Percentiles rank a stretch among this genome's conserved stretches.
These are phyloP conservation scores for Pichia californica DNA, from an alignment of 805 yeast genomes.

Conservation along the genomic window DNA sequence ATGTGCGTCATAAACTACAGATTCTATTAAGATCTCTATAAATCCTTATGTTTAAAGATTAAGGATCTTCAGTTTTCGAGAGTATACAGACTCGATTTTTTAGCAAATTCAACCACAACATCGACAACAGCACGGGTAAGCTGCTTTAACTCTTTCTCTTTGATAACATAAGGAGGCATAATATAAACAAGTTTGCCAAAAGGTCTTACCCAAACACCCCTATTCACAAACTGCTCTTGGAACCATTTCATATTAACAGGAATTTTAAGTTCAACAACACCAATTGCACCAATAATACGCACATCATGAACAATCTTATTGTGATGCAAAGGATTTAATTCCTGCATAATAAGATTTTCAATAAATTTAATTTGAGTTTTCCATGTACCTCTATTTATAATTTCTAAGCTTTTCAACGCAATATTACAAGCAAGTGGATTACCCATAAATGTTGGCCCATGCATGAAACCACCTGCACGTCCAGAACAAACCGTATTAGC, in stretches of 20 bases:
- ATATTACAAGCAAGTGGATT: conserved; percentile 10
- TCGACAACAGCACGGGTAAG: conserved; percentile 2
- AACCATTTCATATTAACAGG: conserved; percentile 10
- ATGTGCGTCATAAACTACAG: too few relatives aligned
- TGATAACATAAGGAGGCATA: conserved; percentile 9
- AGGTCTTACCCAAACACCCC: conserved; percentile 12
- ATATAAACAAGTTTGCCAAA: conserved; percentile 11
- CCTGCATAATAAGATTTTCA: background rate
- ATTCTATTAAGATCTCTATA: too few relatives aligned
- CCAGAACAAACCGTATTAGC: conserved; percentile 8
- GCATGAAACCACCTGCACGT: conserved; percentile 9
- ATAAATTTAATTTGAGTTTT: conserved; percentile 3
- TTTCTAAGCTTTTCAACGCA: conserved; percentile 10
- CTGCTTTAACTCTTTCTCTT: background rate
- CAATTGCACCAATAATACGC: conserved; percentile 9
- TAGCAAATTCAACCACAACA: background rate
- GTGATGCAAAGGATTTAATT: background rate
- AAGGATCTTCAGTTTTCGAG: too few relatives aligned
- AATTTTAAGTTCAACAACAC: conserved; percentile 7
- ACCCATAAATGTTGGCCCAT: conserved; percentile 13
- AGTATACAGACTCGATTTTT: too few relatives aligned
- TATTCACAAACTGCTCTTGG: conserved; percentile 8
- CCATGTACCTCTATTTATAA: conserved; percentile 6
- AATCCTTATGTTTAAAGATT: too few relatives aligned
- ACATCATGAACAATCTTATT: conserved; percentile 5